These are phyloP conservation scores for Fusarium globosum DNA, from an alignment of 2,329 filamentous ascomycete genomes.

Conservation along the genomic window DNA sequence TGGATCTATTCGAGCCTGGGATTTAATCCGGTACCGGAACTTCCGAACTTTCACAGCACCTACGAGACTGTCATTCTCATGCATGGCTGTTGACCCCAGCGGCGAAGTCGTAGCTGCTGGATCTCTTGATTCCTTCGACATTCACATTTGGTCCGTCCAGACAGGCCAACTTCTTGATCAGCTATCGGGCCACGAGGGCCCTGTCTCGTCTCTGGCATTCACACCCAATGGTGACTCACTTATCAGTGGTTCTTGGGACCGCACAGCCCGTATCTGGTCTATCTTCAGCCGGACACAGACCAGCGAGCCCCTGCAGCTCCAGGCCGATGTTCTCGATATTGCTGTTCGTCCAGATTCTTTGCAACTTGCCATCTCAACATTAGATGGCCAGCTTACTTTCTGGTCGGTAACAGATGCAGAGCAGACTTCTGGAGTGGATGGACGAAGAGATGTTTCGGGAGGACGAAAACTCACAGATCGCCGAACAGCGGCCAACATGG, in stretches of 20 bases:
- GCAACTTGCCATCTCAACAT: slow-evolving; percentile 89
- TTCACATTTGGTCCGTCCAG: slow-evolving; percentile 98
- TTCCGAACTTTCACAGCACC: slow-evolving; percentile 98
- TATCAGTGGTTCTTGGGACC: slow-evolving; percentile 96
- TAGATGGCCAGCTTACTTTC: slow-evolving; percentile 95
- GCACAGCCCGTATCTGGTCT: slow-evolving; percentile 94
- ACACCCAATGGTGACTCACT: slow-evolving; percentile 85
- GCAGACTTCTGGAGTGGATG: slow-evolving; percentile 88
- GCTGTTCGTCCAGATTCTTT: slow-evolving; percentile 90
- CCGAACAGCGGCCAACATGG: slow-evolving; percentile 88
- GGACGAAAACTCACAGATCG: slow-evolving; percentile 90
- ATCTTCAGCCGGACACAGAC: slow-evolving; percentile 95
- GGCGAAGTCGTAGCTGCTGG: slow-evolving; percentile 96
- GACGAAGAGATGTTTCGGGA: slow-evolving; percentile 90
- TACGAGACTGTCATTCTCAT: slow-evolving; percentile 90
- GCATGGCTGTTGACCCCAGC: slow-evolving; percentile 94
- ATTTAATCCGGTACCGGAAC: slow-evolving; percentile 94
- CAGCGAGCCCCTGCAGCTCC: slow-evolving; percentile 90
- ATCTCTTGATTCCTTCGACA: slow-evolving; percentile 94
- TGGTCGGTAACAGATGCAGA: slow-evolving; percentile 91
- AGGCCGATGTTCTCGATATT: slow-evolving; percentile 89
- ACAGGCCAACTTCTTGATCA: slow-evolving; percentile 94
- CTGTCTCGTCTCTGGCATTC: slow-evolving; percentile 89
- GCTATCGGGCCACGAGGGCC: slow-evolving; percentile 91
- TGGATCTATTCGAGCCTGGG: slow-evolving; percentile 94